A percentile compares a stretch with the other conserved stretches of the same genome.
These are phyloP conservation scores for Colletotrichum kahawae DNA, from an alignment of 2,329 filamentous ascomycete species.

Conservation along the genomic window DNA sequence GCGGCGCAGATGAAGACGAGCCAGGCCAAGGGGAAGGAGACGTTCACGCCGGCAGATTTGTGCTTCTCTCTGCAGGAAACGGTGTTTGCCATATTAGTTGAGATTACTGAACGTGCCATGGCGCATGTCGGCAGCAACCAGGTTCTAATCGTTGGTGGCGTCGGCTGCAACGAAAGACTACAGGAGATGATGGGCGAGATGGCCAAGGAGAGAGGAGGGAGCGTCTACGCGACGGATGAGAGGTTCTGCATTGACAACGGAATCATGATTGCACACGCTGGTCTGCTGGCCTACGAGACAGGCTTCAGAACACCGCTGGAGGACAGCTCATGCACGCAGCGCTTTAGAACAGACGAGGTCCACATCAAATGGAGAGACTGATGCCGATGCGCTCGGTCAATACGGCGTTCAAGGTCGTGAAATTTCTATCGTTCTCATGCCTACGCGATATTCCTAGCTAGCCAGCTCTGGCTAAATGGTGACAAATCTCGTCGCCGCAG, in stretches of 20 bases:
- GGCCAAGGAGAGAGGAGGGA: constrained; percentile 86
- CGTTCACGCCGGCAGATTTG: constrained; percentile 80
- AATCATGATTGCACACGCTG: constrained; percentile 99
- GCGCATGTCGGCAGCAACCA: constrained; percentile 91
- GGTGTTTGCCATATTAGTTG: constrained; percentile 94
- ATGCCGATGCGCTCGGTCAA: constrained; percentile 11
- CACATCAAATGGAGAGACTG: constrained; percentile 78
- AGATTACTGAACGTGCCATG: constrained; percentile 98
- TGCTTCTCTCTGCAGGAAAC: constrained; percentile 97
- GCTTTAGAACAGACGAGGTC: constrained; percentile 84
- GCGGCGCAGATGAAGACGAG: constrained; percentile 67
- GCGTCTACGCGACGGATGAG: constrained; percentile 94
- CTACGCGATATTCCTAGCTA: not conserved
- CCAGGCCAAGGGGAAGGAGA: constrained; percentile 54
- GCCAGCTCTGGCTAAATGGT: not conserved
- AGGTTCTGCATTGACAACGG: constrained; percentile 99
- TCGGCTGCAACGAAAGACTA: constrained; percentile 91
- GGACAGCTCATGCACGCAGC: constrained; percentile 84
- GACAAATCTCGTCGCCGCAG: not conserved
- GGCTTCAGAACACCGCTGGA: constrained; percentile 79
- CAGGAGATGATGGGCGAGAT: constrained; percentile 99
- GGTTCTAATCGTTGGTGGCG: constrained; percentile 93
- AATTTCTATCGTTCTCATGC: not conserved
- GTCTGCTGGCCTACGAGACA: constrained; percentile 81
- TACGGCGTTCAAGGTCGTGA: not conserved